Base-by-base conservation (phyloP, 2,329 filamentous ascomycete genomes). In the Fusarium sterilihyphosum region DNA sequence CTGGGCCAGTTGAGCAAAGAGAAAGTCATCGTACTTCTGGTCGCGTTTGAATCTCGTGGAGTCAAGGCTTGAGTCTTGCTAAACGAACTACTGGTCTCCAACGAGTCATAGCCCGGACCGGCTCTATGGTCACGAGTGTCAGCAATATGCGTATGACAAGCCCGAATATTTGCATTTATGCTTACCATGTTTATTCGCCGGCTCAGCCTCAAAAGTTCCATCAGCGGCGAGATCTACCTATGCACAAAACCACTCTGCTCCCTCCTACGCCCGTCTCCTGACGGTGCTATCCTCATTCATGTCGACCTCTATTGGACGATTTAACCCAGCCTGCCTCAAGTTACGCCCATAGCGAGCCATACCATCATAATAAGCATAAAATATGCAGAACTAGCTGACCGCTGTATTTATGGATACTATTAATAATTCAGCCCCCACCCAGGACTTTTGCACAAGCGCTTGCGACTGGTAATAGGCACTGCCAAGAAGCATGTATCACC, bases 11-110 rank as follows among this genome's bases (percentile, higher is more conserved):
- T 20, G 10, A 20, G n/a, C 6, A 11, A 24, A 16, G 18, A 10
- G 6, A 37, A 4, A 22, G 20, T 26, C 9, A 20, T 12, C 6
- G 9, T 37, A 26, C 49, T 20, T 35, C 16, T 12, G 11, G 12
- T 22, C 4, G 14, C 1, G 9, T 29, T 16, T 4, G 6, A 10
- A 22, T 22, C 6, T 16, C 16, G 3, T 11, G 14, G 6, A 22
- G 4, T 12, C n/a, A 35, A 35, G 33, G 7, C 12, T 22, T 4
- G 33, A 53, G 50, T 53, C 50, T 37, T 37, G 31, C 17, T 26
- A 8, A 3, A 20, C 18, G 13, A 53, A 16, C n/a, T 22, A 8
- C 18, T 20, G 13, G 18, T 17, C 9, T 9, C 6, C 6, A 6
- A 4, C 31, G 18, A 53, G 50, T 53, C 50, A 53, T 53, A 6